Conservation (phyloP, 805 yeast genomes). For the Candida cerambycidarum region DNA sequence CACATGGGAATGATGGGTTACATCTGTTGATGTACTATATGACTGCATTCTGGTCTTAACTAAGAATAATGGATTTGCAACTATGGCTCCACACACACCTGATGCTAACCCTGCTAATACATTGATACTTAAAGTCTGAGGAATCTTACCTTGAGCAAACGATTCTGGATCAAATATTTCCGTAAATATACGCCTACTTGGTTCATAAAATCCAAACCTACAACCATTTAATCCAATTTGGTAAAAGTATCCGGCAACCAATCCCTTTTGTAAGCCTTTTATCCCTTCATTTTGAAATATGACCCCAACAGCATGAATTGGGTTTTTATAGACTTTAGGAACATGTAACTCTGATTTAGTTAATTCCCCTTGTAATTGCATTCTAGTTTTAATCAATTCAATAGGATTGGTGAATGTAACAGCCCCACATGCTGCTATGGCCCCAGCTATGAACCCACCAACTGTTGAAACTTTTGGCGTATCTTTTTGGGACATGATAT, state of each 20-base stretch:
- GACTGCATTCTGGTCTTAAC: conserved; percentile 97
- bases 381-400: conserved; percentile 89
- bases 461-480: conserved; percentile 50
- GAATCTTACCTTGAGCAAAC: conserved; percentile 38
- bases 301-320: conserved; percentile 75
- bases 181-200: conserved; percentile 65
- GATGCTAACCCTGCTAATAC: conserved; percentile 78
- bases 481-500: conserved; percentile 11
- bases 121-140: conserved; percentile 53
- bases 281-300: conserved; percentile 82
- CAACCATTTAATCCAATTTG: conserved; percentile 93
- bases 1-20: conserved; percentile 12
- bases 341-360: conserved; percentile 49
- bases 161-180: conserved; percentile 47
- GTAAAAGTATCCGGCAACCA: conserved; percentile 83
- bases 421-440: conserved; percentile 95
- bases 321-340: conserved; percentile 67
- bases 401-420: conserved; percentile 96
- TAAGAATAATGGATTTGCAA: conserved; percentile 90
- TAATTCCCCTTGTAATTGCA: conserved; percentile 96
- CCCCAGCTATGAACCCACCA: conserved; percentile 90
- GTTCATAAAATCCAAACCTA: conserved; percentile 92
- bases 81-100: conserved; percentile 84
- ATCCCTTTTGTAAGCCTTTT: conserved; percentile 85
- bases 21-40: conserved; percentile 30